Evolutionary conservation across 2,329 filamentous ascomycete species (phyloP).

Genomic region (Fusarium sp.): DNA sequence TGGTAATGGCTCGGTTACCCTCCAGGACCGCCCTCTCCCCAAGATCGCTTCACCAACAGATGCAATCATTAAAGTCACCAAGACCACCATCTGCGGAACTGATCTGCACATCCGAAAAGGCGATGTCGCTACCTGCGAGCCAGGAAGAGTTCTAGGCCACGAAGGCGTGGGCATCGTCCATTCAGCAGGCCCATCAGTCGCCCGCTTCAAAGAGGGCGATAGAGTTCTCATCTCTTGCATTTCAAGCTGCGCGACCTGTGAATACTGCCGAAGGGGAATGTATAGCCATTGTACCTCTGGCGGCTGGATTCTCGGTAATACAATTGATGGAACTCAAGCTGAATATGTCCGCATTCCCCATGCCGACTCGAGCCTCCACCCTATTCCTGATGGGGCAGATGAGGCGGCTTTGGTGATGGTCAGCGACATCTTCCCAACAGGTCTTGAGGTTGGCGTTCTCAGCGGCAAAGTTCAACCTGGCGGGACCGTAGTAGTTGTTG

Average conservation of each 20-base stretch:
- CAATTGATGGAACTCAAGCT: constrained; percentile 63
- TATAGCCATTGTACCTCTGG: constrained; percentile 61
- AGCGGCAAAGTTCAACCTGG: constrained; percentile 62
- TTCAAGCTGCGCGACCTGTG: constrained; percentile 60
- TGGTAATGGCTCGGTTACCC: constrained; percentile 44
- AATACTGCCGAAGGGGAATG: constrained; percentile 61
- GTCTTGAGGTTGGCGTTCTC: constrained; percentile 62
- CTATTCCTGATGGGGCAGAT: constrained; percentile 53
- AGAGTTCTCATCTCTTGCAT: constrained; percentile 62
- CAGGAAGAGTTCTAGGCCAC: constrained; percentile 60
- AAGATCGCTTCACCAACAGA: constrained; percentile 54
- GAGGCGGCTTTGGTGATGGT: constrained; percentile 58
- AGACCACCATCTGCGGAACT: constrained; percentile 62
- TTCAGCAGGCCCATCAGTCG: constrained; percentile 54
- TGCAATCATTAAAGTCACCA: constrained; percentile 57
- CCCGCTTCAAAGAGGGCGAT: constrained; percentile 59
- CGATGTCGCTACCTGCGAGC: constrained; percentile 57
- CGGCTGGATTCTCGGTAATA: constrained; percentile 65
- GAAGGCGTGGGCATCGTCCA: constrained; percentile 62
- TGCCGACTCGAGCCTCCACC: constrained; percentile 58
- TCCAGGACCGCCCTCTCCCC: constrained; percentile 55
- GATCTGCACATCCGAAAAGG: constrained; percentile 66
- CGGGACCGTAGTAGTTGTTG: constrained; percentile 62
- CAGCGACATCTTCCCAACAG: constrained; percentile 66
- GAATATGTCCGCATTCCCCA: constrained; percentile 64